These are phyloP conservation scores for Papiliotrema laurentii DNA, from an alignment of 1,284 basidiomycete species.

Conservation along the genomic window DNA sequence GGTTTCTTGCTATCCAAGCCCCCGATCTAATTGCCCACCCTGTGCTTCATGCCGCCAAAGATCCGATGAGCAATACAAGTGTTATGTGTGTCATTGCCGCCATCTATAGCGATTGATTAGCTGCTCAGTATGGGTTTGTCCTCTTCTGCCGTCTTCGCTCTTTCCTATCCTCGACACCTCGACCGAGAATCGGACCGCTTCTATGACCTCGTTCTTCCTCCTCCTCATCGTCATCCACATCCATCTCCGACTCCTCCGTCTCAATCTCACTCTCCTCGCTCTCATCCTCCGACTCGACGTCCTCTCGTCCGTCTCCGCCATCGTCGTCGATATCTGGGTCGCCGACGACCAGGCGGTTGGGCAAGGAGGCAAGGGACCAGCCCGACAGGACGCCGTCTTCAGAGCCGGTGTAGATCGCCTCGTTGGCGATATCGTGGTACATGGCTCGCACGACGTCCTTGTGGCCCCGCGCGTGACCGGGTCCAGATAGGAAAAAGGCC, in stretches of 20 bases:
- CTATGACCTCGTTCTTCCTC: slow-evolving; percentile 14
- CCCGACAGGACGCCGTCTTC: slow-evolving; percentile 48
- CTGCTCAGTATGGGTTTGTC: slow-evolving; percentile 13
- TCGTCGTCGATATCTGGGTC: slow-evolving; percentile 42
- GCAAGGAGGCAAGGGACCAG: slow-evolving; percentile 40
- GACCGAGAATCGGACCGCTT: slow-evolving; percentile 19
- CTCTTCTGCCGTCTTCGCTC: slow-evolving; percentile 14
- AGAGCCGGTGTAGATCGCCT: slow-evolving; percentile 47
- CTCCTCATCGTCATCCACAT: slow-evolving; percentile 17
- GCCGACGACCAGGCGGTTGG: slow-evolving; percentile 28
- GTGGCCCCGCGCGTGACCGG: slow-evolving; percentile 33
- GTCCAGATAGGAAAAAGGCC: slow-evolving; percentile 38
- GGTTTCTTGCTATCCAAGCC: too few relatives aligned
- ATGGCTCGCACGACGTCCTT: slow-evolving; percentile 46
- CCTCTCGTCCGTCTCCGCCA: slow-evolving; percentile 39
- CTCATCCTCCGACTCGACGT: slow-evolving; percentile 25
- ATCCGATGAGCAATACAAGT: too few relatives aligned
- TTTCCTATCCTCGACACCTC: slow-evolving; percentile 11
- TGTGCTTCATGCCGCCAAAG: too few relatives aligned
- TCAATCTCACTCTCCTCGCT: slow-evolving; percentile 40
- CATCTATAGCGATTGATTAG: too few relatives aligned
- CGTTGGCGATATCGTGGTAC: slow-evolving; percentile 40
- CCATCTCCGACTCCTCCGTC: slow-evolving; percentile 21
- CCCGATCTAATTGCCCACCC: too few relatives aligned
- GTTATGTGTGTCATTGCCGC: too few relatives aligned